Evolutionary conservation across 208 protist genomes (phyloP).

Genomic region (Leishmania braziliensis): DNA sequence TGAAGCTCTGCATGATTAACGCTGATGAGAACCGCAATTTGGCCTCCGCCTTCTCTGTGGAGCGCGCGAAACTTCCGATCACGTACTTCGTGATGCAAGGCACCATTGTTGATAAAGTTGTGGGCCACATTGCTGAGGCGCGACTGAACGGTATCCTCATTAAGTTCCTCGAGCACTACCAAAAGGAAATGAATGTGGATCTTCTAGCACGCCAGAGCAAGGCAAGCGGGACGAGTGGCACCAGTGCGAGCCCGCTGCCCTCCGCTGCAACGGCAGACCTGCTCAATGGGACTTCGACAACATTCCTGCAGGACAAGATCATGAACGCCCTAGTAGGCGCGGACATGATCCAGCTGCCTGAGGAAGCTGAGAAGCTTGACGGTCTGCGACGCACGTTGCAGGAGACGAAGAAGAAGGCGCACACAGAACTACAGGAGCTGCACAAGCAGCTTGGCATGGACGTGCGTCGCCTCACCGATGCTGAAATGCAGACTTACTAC

Average conservation of each 20-base stretch:
- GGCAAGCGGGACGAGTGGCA: neutral
- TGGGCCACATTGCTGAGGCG: constrained; percentile 52
- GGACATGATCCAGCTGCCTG: constrained; percentile 78
- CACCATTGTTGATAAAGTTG: constrained; percentile 86
- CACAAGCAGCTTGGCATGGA: constrained; percentile 74
- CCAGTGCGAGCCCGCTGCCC: constrained; percentile 45
- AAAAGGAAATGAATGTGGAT: constrained; percentile 86
- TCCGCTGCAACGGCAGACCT: constrained; percentile 73
- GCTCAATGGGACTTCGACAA: constrained; percentile 67
- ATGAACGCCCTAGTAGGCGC: constrained; percentile 64
- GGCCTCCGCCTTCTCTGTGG: constrained; percentile 84
- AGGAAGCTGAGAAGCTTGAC: constrained; percentile 78
- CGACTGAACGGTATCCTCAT: constrained; percentile 73
- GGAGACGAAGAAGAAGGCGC: constrained; percentile 81
- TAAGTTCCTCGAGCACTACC: constrained; percentile 88
- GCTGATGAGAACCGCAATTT: constrained; percentile 89
- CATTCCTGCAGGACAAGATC: constrained; percentile 78
- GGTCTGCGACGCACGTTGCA: constrained; percentile 78
- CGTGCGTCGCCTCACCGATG: constrained; percentile 61
- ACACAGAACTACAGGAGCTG: constrained; percentile 71
- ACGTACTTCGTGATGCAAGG: constrained; percentile 92
- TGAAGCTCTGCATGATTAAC: constrained; percentile 89
- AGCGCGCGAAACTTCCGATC: constrained; percentile 80
- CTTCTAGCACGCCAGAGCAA: constrained; percentile 47
- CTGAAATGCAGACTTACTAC: constrained; percentile 67